Evolutionary conservation across 176 grass and related monocot genomes (phyloP), one percentile per base, ranked within the genome.

Genomic region (Oryza glumipatula): DNA sequence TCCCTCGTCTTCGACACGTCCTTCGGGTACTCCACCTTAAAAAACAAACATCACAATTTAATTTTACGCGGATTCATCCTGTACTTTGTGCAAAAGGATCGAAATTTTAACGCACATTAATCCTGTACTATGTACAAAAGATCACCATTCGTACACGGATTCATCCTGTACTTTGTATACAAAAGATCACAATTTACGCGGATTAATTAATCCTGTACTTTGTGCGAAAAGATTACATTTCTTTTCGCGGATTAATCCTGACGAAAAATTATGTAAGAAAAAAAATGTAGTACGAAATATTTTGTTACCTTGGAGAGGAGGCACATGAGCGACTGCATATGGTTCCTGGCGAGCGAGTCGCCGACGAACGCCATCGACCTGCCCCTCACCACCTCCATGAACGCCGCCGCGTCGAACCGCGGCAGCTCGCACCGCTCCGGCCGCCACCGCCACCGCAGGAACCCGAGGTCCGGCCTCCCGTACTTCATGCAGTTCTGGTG

Each of bases 401-500:
- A 95, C 15, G 54, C 74, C 22, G 70, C 82, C 0, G 93, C 79
- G 81, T 95, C 90, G 80, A 95, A 95, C 10, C 58, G 75, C 9
- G 93, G 90, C 0, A 95, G 75, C 23, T 92, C 81, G 83, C 93
- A 95, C 0, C 67, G 51, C 17, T 45, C 66, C 28, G 90, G 91
- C 3, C 78, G 79, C 93, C 93, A 95, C 14, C 80, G 75, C 90
- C 93, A 93, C 9, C 28, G 16, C 2, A 95, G 78, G 80, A 90
- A 95, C 0, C 85, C 88, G 28, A 67, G 76, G 88, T 95, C 90
- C 0, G 90, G 93, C 19, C 88, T 76, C 9, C 90, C 93, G 64
- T 92, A 92, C 86, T 90, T 92, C 71, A 95, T 86, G 86, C 93
- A 95, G 79, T 95, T 95, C 85, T 95, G 93, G 88, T 92, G 88